Conservation (phyloP, 2,329 filamentous ascomycete species). For the Curvularia verruculosa region DNA sequence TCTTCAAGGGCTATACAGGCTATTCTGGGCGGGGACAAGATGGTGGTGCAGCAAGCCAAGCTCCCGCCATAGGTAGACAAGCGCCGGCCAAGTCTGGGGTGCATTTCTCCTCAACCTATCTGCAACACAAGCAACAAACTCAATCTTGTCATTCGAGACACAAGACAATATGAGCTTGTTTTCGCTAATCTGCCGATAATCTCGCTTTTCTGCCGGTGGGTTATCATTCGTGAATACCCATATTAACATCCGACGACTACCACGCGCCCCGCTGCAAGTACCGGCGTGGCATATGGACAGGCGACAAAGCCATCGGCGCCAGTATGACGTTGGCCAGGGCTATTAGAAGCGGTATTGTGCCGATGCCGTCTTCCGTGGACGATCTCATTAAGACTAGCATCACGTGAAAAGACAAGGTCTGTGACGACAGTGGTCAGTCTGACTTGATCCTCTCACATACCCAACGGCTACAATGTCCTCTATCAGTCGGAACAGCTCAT, state of each 20-base stretch:
- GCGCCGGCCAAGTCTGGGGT: neutral
- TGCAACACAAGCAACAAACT: neutral
- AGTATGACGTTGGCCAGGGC: neutral
- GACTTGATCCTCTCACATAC: no score
- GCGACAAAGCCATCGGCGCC: neutral
- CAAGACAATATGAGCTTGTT: neutral
- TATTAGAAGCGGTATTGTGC: neutral
- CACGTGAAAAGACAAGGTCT: no score
- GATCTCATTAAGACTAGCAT: neutral
- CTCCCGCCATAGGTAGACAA: neutral
- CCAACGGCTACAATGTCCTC: no score
- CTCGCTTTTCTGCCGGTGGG: neutral
- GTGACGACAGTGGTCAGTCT: no score
- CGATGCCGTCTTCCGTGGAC: neutral
- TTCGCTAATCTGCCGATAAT: neutral
- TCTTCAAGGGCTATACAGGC: neutral
- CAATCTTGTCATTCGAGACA: neutral
- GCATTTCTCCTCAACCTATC: neutral
- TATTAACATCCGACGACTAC: neutral
- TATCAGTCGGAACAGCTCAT: no score
- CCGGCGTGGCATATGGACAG: neutral
- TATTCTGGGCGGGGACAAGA: neutral
- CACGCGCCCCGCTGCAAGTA: neutral
- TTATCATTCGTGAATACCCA: neutral
- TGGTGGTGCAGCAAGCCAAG: neutral